Evolutionary conservation across 495 filamentous ascomycete genomes (phyloP), one percentile per base, ranked within the genome.

Genomic region (Penicillium bovifimosum): DNA sequence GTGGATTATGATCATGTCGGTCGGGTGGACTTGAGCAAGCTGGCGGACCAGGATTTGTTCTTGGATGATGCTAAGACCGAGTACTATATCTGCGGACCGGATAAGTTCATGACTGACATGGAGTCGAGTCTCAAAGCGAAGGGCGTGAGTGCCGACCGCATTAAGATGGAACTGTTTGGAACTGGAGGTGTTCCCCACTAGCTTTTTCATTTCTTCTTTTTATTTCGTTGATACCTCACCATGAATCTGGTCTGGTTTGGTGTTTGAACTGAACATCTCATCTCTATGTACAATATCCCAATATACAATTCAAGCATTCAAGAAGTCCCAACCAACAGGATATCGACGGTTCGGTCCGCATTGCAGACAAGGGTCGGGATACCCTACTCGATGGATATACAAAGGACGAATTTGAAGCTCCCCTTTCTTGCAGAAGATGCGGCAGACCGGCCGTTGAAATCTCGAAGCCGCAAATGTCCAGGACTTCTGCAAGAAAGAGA

Each of bases 31-130:
- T 63, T 88, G 31, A 55, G 65, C 48, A 73, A 76, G 62, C 52
- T 88, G 29, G 71, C 78, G 0, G 64, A 75, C 11, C 63, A 74
- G 26, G 71, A 79, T 20, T 64, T 88, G 29, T 81, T 78, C 62
- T 60, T 84, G 8, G 67, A 73, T 40, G 70, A 85, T 56, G 24
- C 67, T 6, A 64, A 59, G 28, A 75, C 86, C 1, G 68, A 82
- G 55, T 90, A 88, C 63, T 89, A 79, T 62, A 67, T 86, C 53
- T 91, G 87, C 50, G 87, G 86, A 1, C 86, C 86, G 0, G 74
- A 72, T 34, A 46, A 55, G 6, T 90, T 89, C 71, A 91, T 88
- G 86, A 63, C 69, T 4, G 78, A 79, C 17, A 71, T 77, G 26
- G 60, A 79, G 52, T 53, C 61, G 9, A 65, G 63, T 35, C 69